Evolutionary conservation across 2,329 filamentous ascomycete species (phyloP), one percentile per base, ranked within the genome.

Genomic region (Diaporthe vaccinii): DNA sequence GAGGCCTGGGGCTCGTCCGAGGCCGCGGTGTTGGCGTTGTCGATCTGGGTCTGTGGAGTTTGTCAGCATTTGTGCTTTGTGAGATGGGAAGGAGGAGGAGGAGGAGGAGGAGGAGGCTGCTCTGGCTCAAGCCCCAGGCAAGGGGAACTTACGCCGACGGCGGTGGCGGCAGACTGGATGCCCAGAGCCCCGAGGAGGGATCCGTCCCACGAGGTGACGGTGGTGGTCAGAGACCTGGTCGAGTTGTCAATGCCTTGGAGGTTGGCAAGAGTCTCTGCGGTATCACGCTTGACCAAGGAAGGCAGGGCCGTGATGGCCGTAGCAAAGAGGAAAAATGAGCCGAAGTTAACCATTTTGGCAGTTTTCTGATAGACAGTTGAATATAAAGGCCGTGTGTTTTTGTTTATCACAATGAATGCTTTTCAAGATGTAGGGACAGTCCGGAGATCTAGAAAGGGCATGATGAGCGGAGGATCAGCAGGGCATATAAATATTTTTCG

Each of bases 281-380:
- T 20, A 57, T 73, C 74, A 69, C 72, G 70, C 10, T 62, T 71
- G 61, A 68, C 53, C 31, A 59, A 8, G 55, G 70, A 67, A 20
- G 74, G 70, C 3, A 73, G 34, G 53, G 74, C 74, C 74, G 74
- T 61, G 55, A 73, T 67, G 55, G 74, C 74, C 15, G 71, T 62
- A 44, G 70, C 74, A 22, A 75, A 59, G 61, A 72, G 22, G 31
- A 73, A 34, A 10, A 73, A 8, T 14, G 74, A 69, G 61, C 67
- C 72, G 53, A 75, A 57, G 70, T 72, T 75, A n/a, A 68, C 31
- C 74, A 75, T 75, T 59, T 75, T 75, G 74, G 39, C 65, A 15
- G 36, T 25, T 53, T 20, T 69, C 46, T 41, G 49, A 17, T 1
- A 15, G 49, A n/a, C 2, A 55, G 15, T 41, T 53, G 65, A 28